Base-by-base conservation (phyloP, 2,329 filamentous ascomycete species). In the Neoscytalidium dimidiatum region DNA sequence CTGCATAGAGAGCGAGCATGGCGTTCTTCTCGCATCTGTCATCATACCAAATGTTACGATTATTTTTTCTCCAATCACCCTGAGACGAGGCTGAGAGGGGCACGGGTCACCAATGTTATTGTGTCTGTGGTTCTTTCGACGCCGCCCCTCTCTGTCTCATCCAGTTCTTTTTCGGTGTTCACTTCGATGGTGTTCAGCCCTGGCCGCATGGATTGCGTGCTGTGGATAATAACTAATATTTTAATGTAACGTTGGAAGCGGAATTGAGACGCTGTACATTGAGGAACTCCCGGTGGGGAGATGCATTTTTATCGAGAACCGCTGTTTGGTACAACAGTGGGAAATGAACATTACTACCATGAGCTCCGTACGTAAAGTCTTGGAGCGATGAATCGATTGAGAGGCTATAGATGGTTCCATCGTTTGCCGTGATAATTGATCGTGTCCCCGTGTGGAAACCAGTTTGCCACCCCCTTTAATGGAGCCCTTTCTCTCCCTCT, bases 191-290 rank as follows among this genome's bases (percentile, higher is more conserved):
- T 60, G 56, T 60, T 31, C 56, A 46, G 56, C 56, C n/a, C 56
- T 60, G 23, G 38, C 14, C 26, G 56, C 56, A 60, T 60, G 41
- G 56, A 60, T 23, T 60, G 56, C 56, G n/a, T n/a, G 56, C 38
- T 60, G 29, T 26, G 56, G 56, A 46, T 60, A 60, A 60, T 60
- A 46, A 31, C 41, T 60, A 60, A 60, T 60, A 31, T 60, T 60
- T 60, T 60, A 60, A 60, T 60, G 56, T n/a, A 52, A 46, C 38
- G 38, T 46, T 60, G 56, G n/a, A n/a, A 19, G 29, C 26, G 41
- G 56, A 60, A 31, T 41, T 35, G 17, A 29, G 43, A n/a, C n/a
- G n/a, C n/a, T 60, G 56, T 60, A 60, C 56, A 60, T 46, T 60
- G 56, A 46, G 21, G 56, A 58, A n/a, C n/a, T n/a, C n/a, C n/a